Conservation (phyloP, 257 asterid species). For the Nicotiana attenuata region DNA sequence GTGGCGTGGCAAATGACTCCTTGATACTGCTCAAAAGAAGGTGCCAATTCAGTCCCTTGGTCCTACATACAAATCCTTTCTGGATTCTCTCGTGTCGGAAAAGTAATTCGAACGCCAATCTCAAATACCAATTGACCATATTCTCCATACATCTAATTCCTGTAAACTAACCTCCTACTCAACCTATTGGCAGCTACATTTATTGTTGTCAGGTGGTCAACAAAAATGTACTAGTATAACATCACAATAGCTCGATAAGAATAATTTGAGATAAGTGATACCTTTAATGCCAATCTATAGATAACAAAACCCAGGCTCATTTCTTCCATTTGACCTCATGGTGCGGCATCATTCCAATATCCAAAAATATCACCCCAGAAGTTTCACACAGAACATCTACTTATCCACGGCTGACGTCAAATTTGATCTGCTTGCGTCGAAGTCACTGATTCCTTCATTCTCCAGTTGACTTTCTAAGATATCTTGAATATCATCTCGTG, state of each 20-base stretch:
- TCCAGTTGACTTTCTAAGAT: constrained; percentile 43
- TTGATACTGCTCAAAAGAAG: background rate
- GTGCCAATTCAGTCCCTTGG: background rate
- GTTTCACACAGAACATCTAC: constrained; percentile 15
- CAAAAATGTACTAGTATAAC: background rate
- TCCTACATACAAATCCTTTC: background rate
- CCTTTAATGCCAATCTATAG: background rate
- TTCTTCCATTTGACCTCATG: background rate
- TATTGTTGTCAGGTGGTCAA: background rate
- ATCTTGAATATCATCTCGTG: constrained; percentile 46
- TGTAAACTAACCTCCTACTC: background rate
- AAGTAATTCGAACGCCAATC: background rate
- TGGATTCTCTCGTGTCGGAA: background rate
- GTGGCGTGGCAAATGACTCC: background rate
- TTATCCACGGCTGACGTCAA: constrained; percentile 31
- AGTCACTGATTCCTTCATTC: constrained; percentile 15
- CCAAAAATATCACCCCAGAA: background rate
- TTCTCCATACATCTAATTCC: background rate
- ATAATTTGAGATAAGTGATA: background rate
- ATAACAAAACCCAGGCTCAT: background rate
- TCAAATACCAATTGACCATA: background rate
- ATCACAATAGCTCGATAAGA: background rate
- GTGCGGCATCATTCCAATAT: background rate
- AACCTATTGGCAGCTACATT: background rate
- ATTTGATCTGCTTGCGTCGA: constrained; percentile 29